phyloP scores from a whole-genome alignment of 208 protist genomes.

The Crithidia brevicula region DNA sequence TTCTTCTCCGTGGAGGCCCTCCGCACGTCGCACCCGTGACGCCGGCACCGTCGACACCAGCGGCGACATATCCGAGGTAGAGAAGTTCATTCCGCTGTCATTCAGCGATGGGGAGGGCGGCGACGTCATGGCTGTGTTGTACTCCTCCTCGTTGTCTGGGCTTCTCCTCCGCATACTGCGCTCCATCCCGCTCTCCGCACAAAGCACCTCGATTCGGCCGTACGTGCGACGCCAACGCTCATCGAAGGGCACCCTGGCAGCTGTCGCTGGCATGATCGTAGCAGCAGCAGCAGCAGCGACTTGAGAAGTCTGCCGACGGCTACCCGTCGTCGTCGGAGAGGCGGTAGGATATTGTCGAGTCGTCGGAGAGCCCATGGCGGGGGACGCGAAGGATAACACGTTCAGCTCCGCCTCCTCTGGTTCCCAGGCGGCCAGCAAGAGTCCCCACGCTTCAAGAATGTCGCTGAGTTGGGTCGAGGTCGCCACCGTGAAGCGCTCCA shows the following conservation, averaged over 20 bases:
- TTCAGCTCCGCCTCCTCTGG: conserved; percentile 18
- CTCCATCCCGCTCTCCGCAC: conserved; percentile 5
- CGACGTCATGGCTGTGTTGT: neutral
- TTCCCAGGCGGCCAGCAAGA: conserved; percentile 25
- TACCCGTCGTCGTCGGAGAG: too few species aligned
- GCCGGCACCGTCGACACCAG: neutral
- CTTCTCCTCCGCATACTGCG: neutral
- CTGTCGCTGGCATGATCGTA: neutral
- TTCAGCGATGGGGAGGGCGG: neutral
- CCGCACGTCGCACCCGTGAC: neutral
- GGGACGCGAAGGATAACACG: conserved; percentile 15
- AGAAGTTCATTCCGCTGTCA: neutral
- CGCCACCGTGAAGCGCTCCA: conserved; percentile 17
- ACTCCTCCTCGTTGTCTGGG: neutral
- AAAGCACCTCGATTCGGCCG: conserved; percentile 3
- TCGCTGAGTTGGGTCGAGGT: conserved; percentile 6
- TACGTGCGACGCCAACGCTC: conserved; percentile 20
- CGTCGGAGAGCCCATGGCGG: conserved; percentile 9
- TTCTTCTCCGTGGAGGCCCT: neutral
- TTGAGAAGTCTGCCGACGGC: neutral
- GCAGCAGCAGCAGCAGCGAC: neutral
- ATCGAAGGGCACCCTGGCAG: neutral
- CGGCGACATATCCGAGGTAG: neutral
- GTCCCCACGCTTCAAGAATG: conserved; percentile 20
- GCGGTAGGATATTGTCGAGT: neutral